These are phyloP conservation scores for Helicosporidium sp. DNA, from an alignment of 139 green algal species.

Conservation along the genomic window DNA sequence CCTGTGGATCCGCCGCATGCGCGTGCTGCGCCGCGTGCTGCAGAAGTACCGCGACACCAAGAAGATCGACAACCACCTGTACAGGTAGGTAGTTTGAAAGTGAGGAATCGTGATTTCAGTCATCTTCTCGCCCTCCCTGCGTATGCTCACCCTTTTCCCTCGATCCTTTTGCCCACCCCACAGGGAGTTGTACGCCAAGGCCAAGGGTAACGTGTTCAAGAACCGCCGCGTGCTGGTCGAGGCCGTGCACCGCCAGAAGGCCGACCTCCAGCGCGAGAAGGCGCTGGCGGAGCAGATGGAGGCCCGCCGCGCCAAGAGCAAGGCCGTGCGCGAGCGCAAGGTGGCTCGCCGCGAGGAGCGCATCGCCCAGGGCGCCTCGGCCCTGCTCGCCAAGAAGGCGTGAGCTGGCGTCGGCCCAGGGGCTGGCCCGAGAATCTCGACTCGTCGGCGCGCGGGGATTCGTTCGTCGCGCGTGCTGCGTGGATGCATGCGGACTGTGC, in stretches of 20 bases:
- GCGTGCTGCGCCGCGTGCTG: slow-evolving; percentile 86
- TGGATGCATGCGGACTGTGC: neutral
- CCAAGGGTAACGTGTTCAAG: slow-evolving; percentile 99
- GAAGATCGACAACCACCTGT: slow-evolving; percentile 99
- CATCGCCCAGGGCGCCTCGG: slow-evolving; percentile 23
- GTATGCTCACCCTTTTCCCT: no score
- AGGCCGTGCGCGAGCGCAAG: slow-evolving; percentile 81
- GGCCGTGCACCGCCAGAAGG: slow-evolving; percentile 97
- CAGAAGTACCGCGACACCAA: slow-evolving; percentile 96
- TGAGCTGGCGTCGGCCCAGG: no score
- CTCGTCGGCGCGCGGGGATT: no score
- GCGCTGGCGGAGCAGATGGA: slow-evolving; percentile 95
- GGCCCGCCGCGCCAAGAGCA: slow-evolving; percentile 89
- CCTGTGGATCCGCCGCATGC: slow-evolving; percentile 88
- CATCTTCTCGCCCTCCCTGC: no score
- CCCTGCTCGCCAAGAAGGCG: neutral
- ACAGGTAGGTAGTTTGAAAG: slow-evolving; percentile 95
- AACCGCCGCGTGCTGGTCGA: slow-evolving; percentile 99
- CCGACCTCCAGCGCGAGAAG: slow-evolving; percentile 86
- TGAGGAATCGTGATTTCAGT: no score
- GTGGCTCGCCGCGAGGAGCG: slow-evolving; percentile 81
- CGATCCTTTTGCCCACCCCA: no score
- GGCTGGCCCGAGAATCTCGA: no score
- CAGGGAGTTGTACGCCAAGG: slow-evolving; percentile 93
- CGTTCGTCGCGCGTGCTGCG: neutral